phyloP scores from a whole-genome alignment of 2,329 filamentous ascomycete genomes.

The Sporothrix dimorphospora region DNA sequence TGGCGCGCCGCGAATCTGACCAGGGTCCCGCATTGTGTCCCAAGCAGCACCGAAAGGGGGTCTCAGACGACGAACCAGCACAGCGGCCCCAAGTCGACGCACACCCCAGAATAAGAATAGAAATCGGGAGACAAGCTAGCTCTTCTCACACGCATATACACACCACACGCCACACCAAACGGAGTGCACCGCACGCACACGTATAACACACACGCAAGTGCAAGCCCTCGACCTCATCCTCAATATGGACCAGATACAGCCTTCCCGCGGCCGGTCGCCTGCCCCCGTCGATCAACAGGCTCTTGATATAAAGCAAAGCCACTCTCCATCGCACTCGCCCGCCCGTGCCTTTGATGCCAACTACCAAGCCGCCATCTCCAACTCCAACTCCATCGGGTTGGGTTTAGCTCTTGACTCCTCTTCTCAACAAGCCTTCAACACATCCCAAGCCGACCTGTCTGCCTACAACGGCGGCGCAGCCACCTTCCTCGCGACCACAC shows the following conservation, averaged over 20 bases:
- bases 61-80: constrained; percentile 8
- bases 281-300: constrained; percentile 60
- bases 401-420: constrained; percentile 62
- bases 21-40: constrained; percentile 27
- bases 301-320: constrained; percentile 69
- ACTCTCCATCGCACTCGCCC: constrained; percentile 62
- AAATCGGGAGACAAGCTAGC: constrained; percentile 23
- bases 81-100: background rate
- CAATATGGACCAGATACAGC: constrained; percentile 57
- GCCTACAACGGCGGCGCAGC: constrained; percentile 48
- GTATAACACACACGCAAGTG: constrained; percentile 2
- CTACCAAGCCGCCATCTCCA: constrained; percentile 41
- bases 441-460: constrained; percentile 48
- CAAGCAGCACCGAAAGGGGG: constrained; percentile 10
- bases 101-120: constrained; percentile 28
- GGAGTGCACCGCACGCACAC: constrained; percentile 19
- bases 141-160: constrained; percentile 14
- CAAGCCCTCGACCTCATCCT: background rate
- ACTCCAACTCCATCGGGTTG: constrained; percentile 48
- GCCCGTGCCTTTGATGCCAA: constrained; percentile 57
- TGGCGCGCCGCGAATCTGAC: constrained; percentile 20
- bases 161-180: constrained; percentile 22
- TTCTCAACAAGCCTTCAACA: constrained; percentile 46
- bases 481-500: constrained; percentile 54
- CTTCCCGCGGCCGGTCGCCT: constrained; percentile 61